phyloP scores from a whole-genome alignment of 805 yeast genomes.

The Saccharomyces kudriavzevii region DNA sequence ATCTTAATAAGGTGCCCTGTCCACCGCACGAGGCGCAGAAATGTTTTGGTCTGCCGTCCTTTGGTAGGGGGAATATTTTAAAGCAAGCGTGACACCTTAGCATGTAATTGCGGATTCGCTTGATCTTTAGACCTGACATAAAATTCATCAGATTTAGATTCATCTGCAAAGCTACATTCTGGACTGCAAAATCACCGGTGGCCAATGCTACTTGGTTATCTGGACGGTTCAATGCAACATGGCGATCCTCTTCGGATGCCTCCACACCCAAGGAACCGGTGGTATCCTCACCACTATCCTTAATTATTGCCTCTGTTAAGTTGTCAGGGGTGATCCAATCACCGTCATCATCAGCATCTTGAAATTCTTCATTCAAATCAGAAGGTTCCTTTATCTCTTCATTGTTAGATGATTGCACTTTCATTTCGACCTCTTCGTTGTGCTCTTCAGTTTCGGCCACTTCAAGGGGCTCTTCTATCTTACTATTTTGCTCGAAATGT shows the following conservation, averaged over 20 bases:
- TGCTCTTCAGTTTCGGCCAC: background rate
- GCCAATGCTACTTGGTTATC: conserved; percentile 74
- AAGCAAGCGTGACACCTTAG: conserved; percentile 97
- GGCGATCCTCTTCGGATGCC: conserved; percentile 23
- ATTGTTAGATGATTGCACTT: conserved; percentile 2
- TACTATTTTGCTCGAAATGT: background rate
- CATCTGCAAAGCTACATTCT: conserved; percentile 86
- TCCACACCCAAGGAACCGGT: conserved; percentile 32
- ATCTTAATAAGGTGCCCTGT: conserved; percentile 67
- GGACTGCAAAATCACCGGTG: conserved; percentile 96
- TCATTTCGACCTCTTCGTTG: background rate
- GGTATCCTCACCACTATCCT: conserved; percentile 56
- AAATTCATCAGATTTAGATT: conserved; percentile 82
- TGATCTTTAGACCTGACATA: conserved; percentile 75
- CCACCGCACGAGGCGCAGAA: conserved; percentile 97
- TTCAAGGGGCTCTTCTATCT: background rate
- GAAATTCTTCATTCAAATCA: conserved; percentile 23
- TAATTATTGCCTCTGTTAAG: conserved; percentile 56
- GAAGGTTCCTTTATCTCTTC: conserved; percentile 3
- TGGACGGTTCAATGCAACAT: conserved; percentile 18
- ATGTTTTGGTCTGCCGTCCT: conserved; percentile 67
- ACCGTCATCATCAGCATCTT: conserved; percentile 63
- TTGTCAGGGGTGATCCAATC: conserved; percentile 95
- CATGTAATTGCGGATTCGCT: conserved; percentile 84
- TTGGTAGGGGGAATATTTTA: conserved; percentile 68